These are phyloP conservation scores for Eimeria sp. DNA, from an alignment of 169 alveolate species.

Conservation along the genomic window DNA sequence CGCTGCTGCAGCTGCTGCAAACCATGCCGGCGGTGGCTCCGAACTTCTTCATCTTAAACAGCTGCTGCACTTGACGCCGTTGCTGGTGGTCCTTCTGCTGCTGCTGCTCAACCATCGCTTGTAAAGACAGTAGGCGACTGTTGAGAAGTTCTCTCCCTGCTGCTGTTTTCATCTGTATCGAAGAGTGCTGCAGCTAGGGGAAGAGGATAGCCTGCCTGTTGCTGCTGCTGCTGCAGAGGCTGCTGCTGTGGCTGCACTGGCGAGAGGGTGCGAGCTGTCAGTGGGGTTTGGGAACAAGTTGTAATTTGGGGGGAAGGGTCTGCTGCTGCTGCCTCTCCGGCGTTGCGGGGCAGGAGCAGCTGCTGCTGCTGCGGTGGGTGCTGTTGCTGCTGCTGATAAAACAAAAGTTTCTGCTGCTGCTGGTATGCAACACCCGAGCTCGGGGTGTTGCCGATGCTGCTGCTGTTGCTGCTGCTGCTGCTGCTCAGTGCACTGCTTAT, in stretches of 20 bases:
- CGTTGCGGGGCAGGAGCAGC: neutral
- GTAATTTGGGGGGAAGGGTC: slow-evolving; percentile 32
- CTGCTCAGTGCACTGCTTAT: neutral
- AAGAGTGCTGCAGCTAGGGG: slow-evolving; percentile 32
- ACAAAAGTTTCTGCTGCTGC: neutral
- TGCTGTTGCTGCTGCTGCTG: neutral
- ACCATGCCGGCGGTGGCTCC: neutral
- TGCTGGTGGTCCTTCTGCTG: neutral
- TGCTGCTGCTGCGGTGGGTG: slow-evolving; percentile 31
- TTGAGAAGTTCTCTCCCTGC: neutral
- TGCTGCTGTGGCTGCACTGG: slow-evolving; percentile 31
- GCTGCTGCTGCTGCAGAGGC: neutral
- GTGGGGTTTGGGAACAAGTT: slow-evolving; percentile 18
- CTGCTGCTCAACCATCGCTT: neutral
- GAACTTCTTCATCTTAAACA: neutral
- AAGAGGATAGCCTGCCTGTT: slow-evolving; percentile 7
- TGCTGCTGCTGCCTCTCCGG: neutral
- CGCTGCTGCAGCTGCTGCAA: slow-evolving; percentile 14
- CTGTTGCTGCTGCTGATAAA: neutral
- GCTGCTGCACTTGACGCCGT: neutral
- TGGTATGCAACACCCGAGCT: slow-evolving; percentile 19
- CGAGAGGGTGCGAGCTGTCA: slow-evolving; percentile 37
- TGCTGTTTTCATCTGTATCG: slow-evolving; percentile 1
- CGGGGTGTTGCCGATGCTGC: neutral
- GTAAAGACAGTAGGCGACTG: slow-evolving; percentile 4